A percentile compares a stretch with the other conserved stretches of the same genome.
Evolutionary conservation across 2,329 filamentous ascomycete species (phyloP).

Genomic region (Colletotrichum trifolii): DNA sequence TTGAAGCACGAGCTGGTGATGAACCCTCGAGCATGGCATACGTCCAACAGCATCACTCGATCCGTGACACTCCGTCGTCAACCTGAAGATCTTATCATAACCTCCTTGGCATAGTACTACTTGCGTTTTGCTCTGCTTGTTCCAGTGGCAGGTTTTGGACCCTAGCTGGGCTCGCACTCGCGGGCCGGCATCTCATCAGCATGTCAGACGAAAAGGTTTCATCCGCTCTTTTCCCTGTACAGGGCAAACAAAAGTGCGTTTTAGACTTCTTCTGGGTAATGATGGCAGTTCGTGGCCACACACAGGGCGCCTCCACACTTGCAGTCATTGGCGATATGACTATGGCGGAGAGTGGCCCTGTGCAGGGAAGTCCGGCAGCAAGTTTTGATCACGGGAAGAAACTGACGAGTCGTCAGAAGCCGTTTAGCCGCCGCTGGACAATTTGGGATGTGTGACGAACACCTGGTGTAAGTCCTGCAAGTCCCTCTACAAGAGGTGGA

Average conservation of each 20-base stretch:
- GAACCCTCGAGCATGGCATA: too few relatives aligned
- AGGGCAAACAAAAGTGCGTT: constrained; percentile 9
- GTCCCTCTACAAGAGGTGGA: too few relatives aligned
- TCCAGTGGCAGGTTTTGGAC: too few relatives aligned
- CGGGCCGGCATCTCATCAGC: neutral
- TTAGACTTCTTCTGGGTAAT: neutral
- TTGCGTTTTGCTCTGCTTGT: too few relatives aligned
- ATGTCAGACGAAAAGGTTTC: neutral
- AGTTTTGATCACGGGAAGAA: constrained; percentile 13
- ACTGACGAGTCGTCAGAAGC: constrained; percentile 1
- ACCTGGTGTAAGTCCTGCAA: neutral
- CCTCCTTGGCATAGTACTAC: too few relatives aligned
- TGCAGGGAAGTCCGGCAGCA: constrained; percentile 11
- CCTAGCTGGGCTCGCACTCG: too few relatives aligned
- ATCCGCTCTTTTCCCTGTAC: constrained; percentile 9
- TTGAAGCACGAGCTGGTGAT: too few relatives aligned
- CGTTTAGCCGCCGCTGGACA: constrained; percentile 19
- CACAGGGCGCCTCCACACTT: constrained; percentile 24
- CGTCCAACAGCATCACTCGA: too few relatives aligned
- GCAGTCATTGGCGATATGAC: neutral
- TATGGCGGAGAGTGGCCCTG: neutral
- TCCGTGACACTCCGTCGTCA: too few relatives aligned
- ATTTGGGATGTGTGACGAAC: constrained; percentile 10
- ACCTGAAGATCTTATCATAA: too few relatives aligned
- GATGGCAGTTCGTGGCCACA: constrained; percentile 9